phyloP scores from a whole-genome alignment of 2,329 filamentous ascomycete genomes.

The Penicillium sp. region DNA sequence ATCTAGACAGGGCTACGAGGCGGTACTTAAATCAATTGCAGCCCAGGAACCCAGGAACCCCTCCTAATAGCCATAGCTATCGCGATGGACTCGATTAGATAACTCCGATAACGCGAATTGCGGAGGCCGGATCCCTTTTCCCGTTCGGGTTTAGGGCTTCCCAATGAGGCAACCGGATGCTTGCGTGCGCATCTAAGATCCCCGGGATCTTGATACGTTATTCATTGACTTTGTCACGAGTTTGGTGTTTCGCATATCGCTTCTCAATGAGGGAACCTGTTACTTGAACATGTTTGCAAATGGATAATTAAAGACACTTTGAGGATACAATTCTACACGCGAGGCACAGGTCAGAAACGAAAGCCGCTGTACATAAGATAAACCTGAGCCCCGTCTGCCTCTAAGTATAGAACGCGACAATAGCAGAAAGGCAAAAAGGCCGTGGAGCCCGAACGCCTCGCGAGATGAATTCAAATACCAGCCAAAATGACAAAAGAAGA shows the following conservation, averaged over 20 bases:
- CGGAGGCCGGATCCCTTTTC: conserved; percentile 58
- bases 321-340: not conserved
- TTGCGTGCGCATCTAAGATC: conserved; percentile 8
- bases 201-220: not conserved
- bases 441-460: conserved; percentile 20
- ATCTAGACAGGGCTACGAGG: not conserved
- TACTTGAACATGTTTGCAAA: not conserved
- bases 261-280: conserved; percentile 1
- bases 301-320: not conserved
- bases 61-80: not conserved
- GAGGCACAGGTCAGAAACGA: not conserved
- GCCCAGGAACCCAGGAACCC: not conserved
- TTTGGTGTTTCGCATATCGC: not conserved
- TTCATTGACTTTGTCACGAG: not conserved
- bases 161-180: conserved; percentile 23
- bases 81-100: conserved; percentile 10
- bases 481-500: conserved; percentile 22
- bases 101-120: conserved; percentile 12
- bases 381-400: conserved; percentile 1
- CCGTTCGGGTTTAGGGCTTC: conserved; percentile 50
- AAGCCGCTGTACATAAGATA: conserved; percentile 3
- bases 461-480: conserved; percentile 29
- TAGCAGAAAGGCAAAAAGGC: conserved; percentile 8
- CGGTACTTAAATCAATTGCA: conserved; percentile 12
- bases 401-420: conserved; percentile 8